Evolutionary conservation across 148 eudicot species (phyloP).

Genomic region (Persicaria maculosa): DNA sequence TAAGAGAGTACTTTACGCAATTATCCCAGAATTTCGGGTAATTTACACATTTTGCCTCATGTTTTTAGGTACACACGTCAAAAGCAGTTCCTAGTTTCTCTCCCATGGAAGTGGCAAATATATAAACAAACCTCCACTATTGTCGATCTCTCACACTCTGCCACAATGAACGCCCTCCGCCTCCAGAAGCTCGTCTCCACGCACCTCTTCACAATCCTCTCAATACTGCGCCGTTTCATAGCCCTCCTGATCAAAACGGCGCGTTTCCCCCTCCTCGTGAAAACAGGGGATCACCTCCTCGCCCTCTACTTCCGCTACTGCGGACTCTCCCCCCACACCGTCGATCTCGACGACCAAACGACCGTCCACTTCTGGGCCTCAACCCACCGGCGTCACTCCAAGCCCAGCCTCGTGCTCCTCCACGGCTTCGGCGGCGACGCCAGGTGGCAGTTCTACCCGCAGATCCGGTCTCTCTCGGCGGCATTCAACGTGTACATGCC

Average conservation of each 20-base stretch:
- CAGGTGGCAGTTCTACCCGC: conserved; percentile 39
- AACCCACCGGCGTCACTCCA: conserved; percentile 23
- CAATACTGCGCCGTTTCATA: conserved; percentile 4
- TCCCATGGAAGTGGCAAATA: too few relatives aligned
- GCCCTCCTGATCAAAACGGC: conserved; percentile 14
- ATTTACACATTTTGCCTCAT: too few relatives aligned
- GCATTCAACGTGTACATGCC: conserved; percentile 59
- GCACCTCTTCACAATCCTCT: conserved; percentile 15
- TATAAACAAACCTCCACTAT: too few relatives aligned
- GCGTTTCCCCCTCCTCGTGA: conserved; percentile 27
- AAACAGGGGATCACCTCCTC: conserved; percentile 19
- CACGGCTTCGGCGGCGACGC: conserved; percentile 67
- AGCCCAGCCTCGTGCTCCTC: conserved; percentile 41
- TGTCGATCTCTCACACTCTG: too few relatives aligned
- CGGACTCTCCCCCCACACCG: conserved; percentile 34
- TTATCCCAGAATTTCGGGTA: too few relatives aligned
- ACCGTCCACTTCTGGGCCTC: conserved; percentile 48
- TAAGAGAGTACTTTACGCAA: too few relatives aligned
- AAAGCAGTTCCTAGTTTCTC: too few relatives aligned
- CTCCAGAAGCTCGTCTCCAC: conserved; percentile 16
- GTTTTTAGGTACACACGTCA: too few relatives aligned
- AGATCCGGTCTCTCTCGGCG: conserved; percentile 26
- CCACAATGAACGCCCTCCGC: conserved; percentile 6
- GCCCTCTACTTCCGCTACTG: conserved; percentile 27
- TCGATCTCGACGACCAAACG: conserved; percentile 45